Evolutionary conservation across 2,329 filamentous ascomycete genomes (phyloP), one percentile per base, ranked within the genome.

Genomic region (Cladosporium sp.): DNA sequence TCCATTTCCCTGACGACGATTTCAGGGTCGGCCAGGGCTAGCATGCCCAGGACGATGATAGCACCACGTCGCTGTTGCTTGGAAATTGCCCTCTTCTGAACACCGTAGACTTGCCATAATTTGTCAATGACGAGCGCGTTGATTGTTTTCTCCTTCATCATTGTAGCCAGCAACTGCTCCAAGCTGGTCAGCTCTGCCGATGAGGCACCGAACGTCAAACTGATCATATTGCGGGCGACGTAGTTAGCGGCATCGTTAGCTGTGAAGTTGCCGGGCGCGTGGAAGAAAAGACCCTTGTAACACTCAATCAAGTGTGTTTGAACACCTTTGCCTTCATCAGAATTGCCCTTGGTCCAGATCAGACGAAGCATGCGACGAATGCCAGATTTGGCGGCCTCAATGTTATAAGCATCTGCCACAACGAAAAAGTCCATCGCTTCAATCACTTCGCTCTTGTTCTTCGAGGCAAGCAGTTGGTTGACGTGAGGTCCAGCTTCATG

Each of bases 281-380:
- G 89, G 61, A 98, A 98, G 71, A 97, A 98, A 1, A 98, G 80
- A 16, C 88, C 84, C 65, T 87, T 93, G 74, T 98, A 98, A 68
- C 89, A 95, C 59, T 98, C 93, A 57, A 98, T 95, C 25, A 98
- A 78, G 69, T 98, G 93, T 2, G 87, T 88, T 66, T 98, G 94
- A 2, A 98, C 91, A 50, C 93, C 93, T 72, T 97, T 98, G 61
- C 94, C 93, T 75, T 98, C 94, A 62, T 98, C 93, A 61, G 90
- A 97, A 71, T 97, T 98, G 59, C 93, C 92, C 72, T 98, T 98
- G 56, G 93, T 98, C 93, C 93, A 98, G 67, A 98, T 98, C 16
- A 98, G 77, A 47, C 92, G 85, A 55, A 98, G 78, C 93, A 98
- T 98, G 51, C 90, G 85, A 52, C 92, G 82, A 62, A 98, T 97